Conservation (phyloP, 768 basidiomycete species). For the Pleurotus pulmonarius region DNA sequence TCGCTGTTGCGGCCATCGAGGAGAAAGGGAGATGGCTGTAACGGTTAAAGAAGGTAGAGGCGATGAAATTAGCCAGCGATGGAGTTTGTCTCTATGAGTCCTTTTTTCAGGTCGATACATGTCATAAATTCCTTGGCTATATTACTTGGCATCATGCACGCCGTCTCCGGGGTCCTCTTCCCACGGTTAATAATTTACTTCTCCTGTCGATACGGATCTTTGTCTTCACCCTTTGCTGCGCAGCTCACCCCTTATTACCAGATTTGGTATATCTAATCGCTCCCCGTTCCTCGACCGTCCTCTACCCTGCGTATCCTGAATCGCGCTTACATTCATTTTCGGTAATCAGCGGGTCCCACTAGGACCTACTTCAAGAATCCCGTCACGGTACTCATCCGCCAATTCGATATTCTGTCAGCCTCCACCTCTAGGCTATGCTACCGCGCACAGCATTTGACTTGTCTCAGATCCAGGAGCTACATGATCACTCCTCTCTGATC, state of each 20-base stretch:
- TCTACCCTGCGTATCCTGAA: not conserved
- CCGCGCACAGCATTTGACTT: no score
- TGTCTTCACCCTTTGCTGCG: not conserved
- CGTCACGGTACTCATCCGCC: no score
- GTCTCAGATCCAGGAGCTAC: no score
- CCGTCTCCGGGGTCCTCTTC: constrained; percentile 6
- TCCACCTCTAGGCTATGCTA: no score
- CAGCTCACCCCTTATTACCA: not conserved
- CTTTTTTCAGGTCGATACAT: constrained; percentile 1
- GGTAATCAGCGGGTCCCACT: no score
- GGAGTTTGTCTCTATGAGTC: not conserved
- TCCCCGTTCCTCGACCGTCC: no score
- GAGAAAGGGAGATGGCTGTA: not conserved
- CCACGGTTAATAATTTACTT: not conserved
- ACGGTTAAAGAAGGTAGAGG: not conserved
- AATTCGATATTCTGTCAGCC: no score
- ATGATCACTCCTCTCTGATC: no score
- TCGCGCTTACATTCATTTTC: not conserved
- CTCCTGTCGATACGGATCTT: not conserved
- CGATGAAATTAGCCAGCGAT: not conserved
- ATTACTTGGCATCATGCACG: constrained; percentile 3
- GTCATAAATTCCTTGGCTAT: constrained; percentile 1
- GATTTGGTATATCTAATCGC: no score
- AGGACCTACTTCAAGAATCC: no score
- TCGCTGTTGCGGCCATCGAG: not conserved